Percentiles rank a stretch among this genome's conserved stretches.
Evolutionary conservation across 2,329 filamentous ascomycete genomes (phyloP).

Genomic region (Pestalotiopsis sp.): DNA sequence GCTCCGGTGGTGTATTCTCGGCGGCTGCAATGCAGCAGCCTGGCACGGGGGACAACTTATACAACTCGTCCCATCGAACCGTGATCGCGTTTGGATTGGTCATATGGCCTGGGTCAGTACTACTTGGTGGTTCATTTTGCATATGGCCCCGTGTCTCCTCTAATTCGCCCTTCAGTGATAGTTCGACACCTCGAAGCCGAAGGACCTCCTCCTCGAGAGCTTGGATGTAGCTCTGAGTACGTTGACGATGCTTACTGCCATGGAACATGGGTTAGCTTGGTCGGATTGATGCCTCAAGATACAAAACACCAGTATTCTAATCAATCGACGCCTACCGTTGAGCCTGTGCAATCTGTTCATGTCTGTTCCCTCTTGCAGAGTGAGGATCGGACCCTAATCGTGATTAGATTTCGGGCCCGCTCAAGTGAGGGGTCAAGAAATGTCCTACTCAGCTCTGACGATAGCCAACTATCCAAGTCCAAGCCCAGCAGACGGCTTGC

Average conservation of each 20-base stretch:
- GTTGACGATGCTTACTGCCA: constrained; percentile 1
- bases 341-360: background rate
- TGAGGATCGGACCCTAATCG: background rate
- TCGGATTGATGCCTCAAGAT: too few relatives aligned
- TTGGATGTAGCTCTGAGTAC: constrained; percentile 5
- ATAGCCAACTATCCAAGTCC: constrained; percentile 1
- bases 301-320: background rate
- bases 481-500: background rate
- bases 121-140: background rate
- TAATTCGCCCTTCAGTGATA: background rate
- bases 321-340: background rate
- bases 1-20: background rate
- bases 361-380: background rate
- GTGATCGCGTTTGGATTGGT: background rate
- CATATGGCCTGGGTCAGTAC: background rate
- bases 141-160: background rate
- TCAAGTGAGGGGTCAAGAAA: background rate
- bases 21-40: background rate
- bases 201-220: constrained; percentile 5
- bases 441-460: background rate
- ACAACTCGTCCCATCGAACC: background rate
- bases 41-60: background rate
- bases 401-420: background rate
- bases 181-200: background rate
- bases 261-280: background rate